phyloP scores from a whole-genome alignment of 2,329 filamentous ascomycete genomes.

The Phialophora expanda region DNA sequence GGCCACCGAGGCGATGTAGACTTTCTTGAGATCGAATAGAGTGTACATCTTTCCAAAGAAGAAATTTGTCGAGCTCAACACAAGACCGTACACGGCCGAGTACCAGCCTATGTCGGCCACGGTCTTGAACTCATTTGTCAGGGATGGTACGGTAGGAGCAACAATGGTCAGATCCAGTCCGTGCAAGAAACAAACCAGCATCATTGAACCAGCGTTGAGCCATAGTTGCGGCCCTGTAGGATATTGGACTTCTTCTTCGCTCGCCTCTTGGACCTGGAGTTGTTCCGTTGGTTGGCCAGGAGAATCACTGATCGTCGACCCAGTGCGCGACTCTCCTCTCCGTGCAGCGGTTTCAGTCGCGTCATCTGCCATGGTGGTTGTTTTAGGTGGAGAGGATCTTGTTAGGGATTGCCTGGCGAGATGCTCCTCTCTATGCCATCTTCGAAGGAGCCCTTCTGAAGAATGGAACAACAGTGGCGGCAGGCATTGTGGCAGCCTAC shows the following conservation, averaged over 20 bases:
- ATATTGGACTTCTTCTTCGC: slow-evolving; percentile 14
- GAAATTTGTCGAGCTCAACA: slow-evolving; percentile 52
- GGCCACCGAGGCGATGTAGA: slow-evolving; percentile 51
- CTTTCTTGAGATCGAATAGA: slow-evolving; percentile 54
- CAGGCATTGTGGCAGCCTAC: not conserved
- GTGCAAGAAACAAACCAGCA: slow-evolving; percentile 9
- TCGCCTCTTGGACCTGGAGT: slow-evolving; percentile 19
- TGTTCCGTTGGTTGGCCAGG: slow-evolving; percentile 10
- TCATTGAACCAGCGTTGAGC: slow-evolving; percentile 7
- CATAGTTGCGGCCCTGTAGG: slow-evolving; percentile 15
- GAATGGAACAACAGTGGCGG: not conserved
- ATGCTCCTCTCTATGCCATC: not conserved
- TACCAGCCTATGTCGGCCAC: slow-evolving; percentile 50
- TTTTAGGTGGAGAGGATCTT: not conserved
- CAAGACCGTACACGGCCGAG: slow-evolving; percentile 46
- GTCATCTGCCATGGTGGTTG: not conserved
- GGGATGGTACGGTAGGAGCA: slow-evolving; percentile 33
- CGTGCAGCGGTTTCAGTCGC: not conserved
- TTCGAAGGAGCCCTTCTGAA: not conserved
- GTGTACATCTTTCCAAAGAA: slow-evolving; percentile 55
- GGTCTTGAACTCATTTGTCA: slow-evolving; percentile 45
- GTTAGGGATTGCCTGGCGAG: not conserved
- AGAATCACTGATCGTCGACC: not conserved
- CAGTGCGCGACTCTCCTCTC: not conserved
- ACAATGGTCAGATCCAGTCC: slow-evolving; percentile 42